Percentiles rank a stretch among this genome's conserved stretches.
These are phyloP conservation scores for Cerrena zonata DNA, from an alignment of 1,284 basidiomycete genomes.

Conservation along the genomic window DNA sequence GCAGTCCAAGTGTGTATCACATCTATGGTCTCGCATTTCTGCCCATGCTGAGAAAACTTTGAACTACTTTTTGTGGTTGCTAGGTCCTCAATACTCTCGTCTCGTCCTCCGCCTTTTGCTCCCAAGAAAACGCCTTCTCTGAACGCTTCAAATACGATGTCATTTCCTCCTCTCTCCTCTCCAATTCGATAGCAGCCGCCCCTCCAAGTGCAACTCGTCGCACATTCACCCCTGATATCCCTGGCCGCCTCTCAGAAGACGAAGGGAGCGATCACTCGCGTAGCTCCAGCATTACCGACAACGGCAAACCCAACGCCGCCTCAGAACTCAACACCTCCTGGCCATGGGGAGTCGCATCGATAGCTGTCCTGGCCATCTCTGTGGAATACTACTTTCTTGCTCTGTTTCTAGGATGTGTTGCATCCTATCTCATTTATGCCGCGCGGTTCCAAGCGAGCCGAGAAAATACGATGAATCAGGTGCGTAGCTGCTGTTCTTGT, in stretches of 20 bases:
- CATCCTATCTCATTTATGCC: conserved; percentile 38
- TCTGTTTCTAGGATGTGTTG: conserved; percentile 35
- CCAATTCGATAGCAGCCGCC: conserved; percentile 36
- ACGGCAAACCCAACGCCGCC: conserved; percentile 1
- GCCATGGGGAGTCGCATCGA: conserved; percentile 19
- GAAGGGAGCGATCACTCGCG: conserved; percentile 10
- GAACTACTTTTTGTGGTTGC: too few species aligned
- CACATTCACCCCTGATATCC: conserved; percentile 22
- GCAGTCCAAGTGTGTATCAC: background rate
- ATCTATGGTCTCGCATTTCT: background rate
- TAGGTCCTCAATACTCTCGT: conserved; percentile 30
- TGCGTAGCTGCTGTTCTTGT: conserved; percentile 30
- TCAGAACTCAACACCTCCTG: conserved; percentile 10
- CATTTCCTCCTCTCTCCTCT: conserved; percentile 74
- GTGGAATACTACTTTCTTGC: conserved; percentile 44
- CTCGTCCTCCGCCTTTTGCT: conserved; percentile 17
- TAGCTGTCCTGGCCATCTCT: conserved; percentile 40
- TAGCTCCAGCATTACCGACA: conserved; percentile 7
- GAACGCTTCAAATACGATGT: conserved; percentile 81
- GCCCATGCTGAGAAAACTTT: background rate
- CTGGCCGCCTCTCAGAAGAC: conserved; percentile 17
- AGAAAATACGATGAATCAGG: conserved; percentile 46
- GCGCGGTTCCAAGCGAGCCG: conserved; percentile 34
- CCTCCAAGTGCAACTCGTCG: conserved; percentile 19
- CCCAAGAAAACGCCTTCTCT: conserved; percentile 41